These are phyloP conservation scores for Clavariopsis aquatica DNA, from an alignment of 495 filamentous ascomycete species.

Conservation along the genomic window DNA sequence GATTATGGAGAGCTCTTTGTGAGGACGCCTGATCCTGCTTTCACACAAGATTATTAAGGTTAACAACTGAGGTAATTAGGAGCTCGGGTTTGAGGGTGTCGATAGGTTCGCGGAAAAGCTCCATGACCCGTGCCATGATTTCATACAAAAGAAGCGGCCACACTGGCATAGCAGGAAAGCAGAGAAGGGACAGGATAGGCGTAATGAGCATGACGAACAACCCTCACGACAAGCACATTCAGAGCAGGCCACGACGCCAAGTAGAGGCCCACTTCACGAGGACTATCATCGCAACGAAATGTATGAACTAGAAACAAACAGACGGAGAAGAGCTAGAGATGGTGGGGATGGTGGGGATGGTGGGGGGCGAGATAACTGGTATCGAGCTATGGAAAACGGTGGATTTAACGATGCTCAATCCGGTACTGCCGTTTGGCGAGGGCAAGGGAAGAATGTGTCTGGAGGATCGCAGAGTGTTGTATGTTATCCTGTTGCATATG, in stretches of 20 bases:
- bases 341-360: background rate
- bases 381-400: background rate
- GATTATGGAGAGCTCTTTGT: constrained; percentile 18
- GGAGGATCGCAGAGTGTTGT: constrained; percentile 9
- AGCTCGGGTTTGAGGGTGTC: constrained; percentile 31
- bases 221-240: background rate
- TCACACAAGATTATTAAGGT: background rate
- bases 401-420: background rate
- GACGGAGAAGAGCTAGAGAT: too few species aligned
- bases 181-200: background rate
- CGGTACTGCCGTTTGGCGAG: background rate
- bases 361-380: background rate
- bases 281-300: background rate
- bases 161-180: constrained; percentile 4
- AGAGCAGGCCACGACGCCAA: background rate
- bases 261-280: background rate
- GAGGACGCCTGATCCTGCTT: constrained; percentile 3
- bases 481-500: background rate
- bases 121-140: constrained; percentile 11
- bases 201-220: background rate
- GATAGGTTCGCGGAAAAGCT: constrained; percentile 24
- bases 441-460: background rate
- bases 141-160: constrained; percentile 13
- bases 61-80: constrained; percentile 17
- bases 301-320: background rate